Base-by-base conservation (phyloP, 2,329 filamentous ascomycete species). In the Pseudomassariella vexata region DNA sequence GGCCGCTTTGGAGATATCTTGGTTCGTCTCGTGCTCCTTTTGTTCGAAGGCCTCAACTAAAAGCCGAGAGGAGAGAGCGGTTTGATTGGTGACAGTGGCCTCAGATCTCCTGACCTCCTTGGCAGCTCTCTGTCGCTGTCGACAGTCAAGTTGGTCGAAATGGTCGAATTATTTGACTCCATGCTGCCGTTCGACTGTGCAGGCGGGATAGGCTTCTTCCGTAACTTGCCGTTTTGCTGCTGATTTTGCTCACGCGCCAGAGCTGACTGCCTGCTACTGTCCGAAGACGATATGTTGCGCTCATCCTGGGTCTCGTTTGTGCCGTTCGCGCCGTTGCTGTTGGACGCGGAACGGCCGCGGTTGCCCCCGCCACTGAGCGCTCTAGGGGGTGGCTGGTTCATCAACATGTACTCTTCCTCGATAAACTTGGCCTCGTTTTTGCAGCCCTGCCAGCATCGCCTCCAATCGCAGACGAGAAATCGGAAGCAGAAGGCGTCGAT, bases 401-500 rank as follows among this genome's bases (percentile, higher is more conserved):
- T 76, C 3, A 76, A 52, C 41, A 59, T 61, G 45, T 82, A 82
- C 49, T 85, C 80, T 42, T 80, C 68, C 45, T 85, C 77, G 21
- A 88, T 79, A 50, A 75, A 90, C 44, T 78, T 79, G 41, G 86
- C 79, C 59, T 96, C 90, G 9, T 85, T 94, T 66, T 82, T 88
- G 64, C 90, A 96, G 7, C 90, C 90, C 56, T 92, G 88, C 90
- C 90, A 96, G 63, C 90, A 96, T 46, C 94, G 82, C 47, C 88
- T 81, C 90, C 90, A 96, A 54, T 96, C 84, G 52, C 87, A 86
- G 14, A 96, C 89, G 9, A 96, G 70, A 44, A 95, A 95, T 49
- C 89, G 87, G 71, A 96, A 96, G 56, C 87, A 94, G 56, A 90
- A 94, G 1, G 82, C 82, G 50, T 96, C 90, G 37, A 96, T 92